Base-by-base conservation (phyloP, 345 rosid genomes). In the Corymbia maculata region DNA sequence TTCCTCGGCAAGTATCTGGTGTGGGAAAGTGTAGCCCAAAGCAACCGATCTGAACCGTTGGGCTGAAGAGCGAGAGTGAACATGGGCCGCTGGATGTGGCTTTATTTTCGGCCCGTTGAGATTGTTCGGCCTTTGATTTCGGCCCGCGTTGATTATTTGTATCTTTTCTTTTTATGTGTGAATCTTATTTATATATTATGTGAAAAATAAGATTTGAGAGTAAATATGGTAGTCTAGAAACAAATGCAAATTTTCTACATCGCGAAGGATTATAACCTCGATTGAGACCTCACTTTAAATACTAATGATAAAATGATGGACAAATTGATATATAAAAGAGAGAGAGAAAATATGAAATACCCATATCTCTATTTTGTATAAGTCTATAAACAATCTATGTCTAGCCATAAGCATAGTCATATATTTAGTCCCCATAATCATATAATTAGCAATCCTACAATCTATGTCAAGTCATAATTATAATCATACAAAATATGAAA, bases 291-390 rank as follows among this genome's bases (percentile, higher is more conserved):
- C 0, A 9, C 44, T 68, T 32, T 66, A 7, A 3, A 6, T 66
- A 66, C 14, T 66, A 30, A 66, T 21, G 3, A 19, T 15, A 8
- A 8, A 66, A 66, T 30, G 15, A 15, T 30, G 79, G 44, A 66
- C 2, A 68, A 68, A 32, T 32, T 12, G 79, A 30, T 8, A 68
- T 30, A 30, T 30, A 68, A 66, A 30, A 14, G 7, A 66, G 4
- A 30, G 36, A 7, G 12, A 5, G 0, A 68, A 16, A 0, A 68
- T 15, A 15, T 0, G 2, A 68, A 68, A 16, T 32, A 4, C 12
- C 32, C 32, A 68, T 32, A 7, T 68, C 0, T 68, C 0, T 8
- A 0, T 8, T 24, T 68, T 1, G 5, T 1, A 19, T 8, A 1
- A 55, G 61, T 55, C 11, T 55, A 55, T 19, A 3, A 32, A 68